A percentile compares a stretch with the other conserved stretches of the same genome.
Conservation (phyloP, 495 filamentous ascomycete genomes). For the Neurospora sp. region DNA sequence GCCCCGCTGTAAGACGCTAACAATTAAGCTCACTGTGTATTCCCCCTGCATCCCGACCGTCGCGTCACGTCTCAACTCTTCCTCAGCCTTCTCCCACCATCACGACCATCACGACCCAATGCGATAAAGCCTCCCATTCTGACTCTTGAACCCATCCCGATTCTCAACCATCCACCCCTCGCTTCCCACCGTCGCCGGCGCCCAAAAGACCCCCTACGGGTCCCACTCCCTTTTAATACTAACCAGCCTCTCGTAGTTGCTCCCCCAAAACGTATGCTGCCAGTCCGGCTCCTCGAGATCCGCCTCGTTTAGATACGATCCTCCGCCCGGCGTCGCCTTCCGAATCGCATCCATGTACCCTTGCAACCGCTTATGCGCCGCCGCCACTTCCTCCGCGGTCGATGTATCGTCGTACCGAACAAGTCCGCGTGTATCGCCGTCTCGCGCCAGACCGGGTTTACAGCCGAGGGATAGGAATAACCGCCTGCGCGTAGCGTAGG, state of each 20-base stretch:
- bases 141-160: constrained; percentile 20
- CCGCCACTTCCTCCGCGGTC: constrained; percentile 12
- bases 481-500: constrained; percentile 23
- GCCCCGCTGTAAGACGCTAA: not conserved
- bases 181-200: constrained; percentile 40
- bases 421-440: constrained; percentile 46
- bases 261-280: constrained; percentile 47
- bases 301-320: constrained; percentile 39
- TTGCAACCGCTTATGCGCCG: constrained; percentile 13
- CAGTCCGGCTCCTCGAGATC: constrained; percentile 49
- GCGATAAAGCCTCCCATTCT: constrained; percentile 25
- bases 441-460: constrained; percentile 46
- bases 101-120: not conserved
- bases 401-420: constrained; percentile 14
- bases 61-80: not conserved
- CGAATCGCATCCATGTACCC: constrained; percentile 21
- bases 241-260: constrained; percentile 38
- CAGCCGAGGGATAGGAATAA: constrained; percentile 22
- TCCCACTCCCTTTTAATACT: constrained; percentile 42
- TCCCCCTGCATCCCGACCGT: no score
- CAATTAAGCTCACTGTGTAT: not conserved
- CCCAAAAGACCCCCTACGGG: constrained; percentile 44
- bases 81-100: not conserved
- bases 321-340: constrained; percentile 23
- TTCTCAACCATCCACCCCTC: constrained; percentile 33